These are phyloP conservation scores for Verticillium longisporum DNA, from an alignment of 2,329 filamentous ascomycete species.

Conservation along the genomic window DNA sequence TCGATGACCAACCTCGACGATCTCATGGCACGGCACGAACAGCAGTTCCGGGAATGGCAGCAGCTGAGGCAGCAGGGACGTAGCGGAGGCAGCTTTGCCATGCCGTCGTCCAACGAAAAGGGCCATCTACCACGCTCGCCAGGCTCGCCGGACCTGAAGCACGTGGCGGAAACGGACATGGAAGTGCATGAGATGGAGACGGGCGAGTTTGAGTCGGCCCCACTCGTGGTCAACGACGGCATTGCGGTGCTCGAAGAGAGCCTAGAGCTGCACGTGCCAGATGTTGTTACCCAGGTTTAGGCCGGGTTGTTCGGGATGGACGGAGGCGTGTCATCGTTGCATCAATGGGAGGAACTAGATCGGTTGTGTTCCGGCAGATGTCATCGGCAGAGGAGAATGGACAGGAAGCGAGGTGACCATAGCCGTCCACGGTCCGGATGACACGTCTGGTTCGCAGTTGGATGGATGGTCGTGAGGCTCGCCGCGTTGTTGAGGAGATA, in stretches of 20 bases:
- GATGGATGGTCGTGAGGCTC: background rate
- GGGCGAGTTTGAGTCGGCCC: slow-evolving; percentile 27
- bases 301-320: background rate
- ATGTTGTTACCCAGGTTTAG: slow-evolving; percentile 29
- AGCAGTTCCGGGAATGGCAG: background rate
- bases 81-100: background rate
- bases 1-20: background rate
- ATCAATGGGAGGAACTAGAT: background rate
- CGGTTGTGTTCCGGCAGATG: background rate
- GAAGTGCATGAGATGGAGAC: slow-evolving; percentile 22
- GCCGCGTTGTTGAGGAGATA: too few relatives aligned
- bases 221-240: slow-evolving; percentile 41
- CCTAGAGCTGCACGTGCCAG: slow-evolving; percentile 37
- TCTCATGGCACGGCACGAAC: background rate
- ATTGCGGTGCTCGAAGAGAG: slow-evolving; percentile 52
- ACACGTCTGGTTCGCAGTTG: background rate
- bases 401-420: background rate
- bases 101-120: background rate
- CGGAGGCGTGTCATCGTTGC: background rate
- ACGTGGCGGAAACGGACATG: slow-evolving; percentile 13
- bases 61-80: background rate
- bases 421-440: background rate
- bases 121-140: slow-evolving; percentile 8
- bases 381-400: background rate
- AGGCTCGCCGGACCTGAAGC: background rate